Evolutionary conservation across 176 grass and related monocot species (phyloP), one percentile per base, ranked within the genome.

Genomic region (Musa beccarii): DNA sequence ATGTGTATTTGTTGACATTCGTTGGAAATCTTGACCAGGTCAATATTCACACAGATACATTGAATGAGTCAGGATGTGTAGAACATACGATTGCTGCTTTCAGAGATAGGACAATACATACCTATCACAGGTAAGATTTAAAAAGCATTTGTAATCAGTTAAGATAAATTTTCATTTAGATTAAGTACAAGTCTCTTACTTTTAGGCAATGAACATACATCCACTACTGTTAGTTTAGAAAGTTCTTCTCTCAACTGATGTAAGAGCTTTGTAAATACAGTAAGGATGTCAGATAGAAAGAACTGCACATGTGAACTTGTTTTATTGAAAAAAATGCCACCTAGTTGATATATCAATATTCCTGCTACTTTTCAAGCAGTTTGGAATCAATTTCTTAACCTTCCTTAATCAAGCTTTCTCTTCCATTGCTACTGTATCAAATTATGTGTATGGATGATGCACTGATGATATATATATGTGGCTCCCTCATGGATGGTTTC

Each of bases 31-130:
- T 68, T 87, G 52, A 55, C 73, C 88, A 97, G 94, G 94, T 93
- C 26, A 97, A 97, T 84, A 97, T 97, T 49, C 94, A 97, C 81
- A 97, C 94, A 28, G 94, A 97, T 75, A 97, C 90, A 57, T 81
- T 97, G 86, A 97, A 97, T 59, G 94, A 97, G 84, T 87, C 94
- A 65, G 94, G 94, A 68, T 97, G 94, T 19, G 94, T 97, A 69
- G 94, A 97, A 77, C 94, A 97, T 85, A 85, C 94, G 61, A 87
- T 97, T 78, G 90, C 85, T 84, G 94, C 94, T 63, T 93, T 97
- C 82, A 97, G 87, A 81, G 84, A 89, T 79, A 92, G 94, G 73
- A 85, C 94, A 17, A 97, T 97, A 85, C 94, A 97, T 78, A 89
- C 94, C 56, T 97, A 93, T 86, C 94, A 97, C 78, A 97, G 94